Base-by-base conservation (phyloP, 208 protist species). In the Acanthamoeba polyphaga region DNA sequence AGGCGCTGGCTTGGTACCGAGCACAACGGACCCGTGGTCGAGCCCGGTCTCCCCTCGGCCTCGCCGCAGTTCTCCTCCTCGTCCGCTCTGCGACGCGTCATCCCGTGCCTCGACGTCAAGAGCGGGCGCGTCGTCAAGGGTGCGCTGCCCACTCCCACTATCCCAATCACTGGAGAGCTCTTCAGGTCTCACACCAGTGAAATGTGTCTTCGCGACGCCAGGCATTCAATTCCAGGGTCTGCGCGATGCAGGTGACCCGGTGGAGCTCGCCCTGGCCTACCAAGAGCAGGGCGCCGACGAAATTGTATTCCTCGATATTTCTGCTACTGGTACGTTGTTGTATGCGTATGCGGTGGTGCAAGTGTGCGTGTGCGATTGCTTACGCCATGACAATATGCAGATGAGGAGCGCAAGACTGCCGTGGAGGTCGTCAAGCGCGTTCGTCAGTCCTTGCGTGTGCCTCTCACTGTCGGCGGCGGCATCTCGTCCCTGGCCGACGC, bases 91-190 rank as follows among this genome's bases (percentile, higher is more conserved):
- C 51, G 91, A 19, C 62, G 95, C 24, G 88, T 96, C 17, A 93
- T 96, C 29, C 95, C 95, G 3, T 96, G 95, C 78, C 60, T 96
- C 53, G 95, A 96, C 49, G 92, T 96, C 29, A 95, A 93, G 78
- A 80, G 38, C 51, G 95, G 94, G 27, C 87, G 66, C 27, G 95
- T 96, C 43, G 95, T 96, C 64, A 96, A 96, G 82, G 94, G 80
- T 72, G 34, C n/a, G 49, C 15, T 72, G 29, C 82, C 34, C 34
- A 51, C 49, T 24, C 8, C 43, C 7, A 27, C 38, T 82, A 9
- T 38, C 32, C 12, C 46, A 49, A 49, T 49, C 46, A 49, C 34
- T 38, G 34, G 34, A 38, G 34, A 38, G 34, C 0, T 38, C 34
- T 38, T 24, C 19, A 22, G 4, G 24, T n/a, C 17, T 66, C 15